Base-by-base conservation (phyloP, 306 rosid genomes). In the Luffa aegyptiaca region DNA sequence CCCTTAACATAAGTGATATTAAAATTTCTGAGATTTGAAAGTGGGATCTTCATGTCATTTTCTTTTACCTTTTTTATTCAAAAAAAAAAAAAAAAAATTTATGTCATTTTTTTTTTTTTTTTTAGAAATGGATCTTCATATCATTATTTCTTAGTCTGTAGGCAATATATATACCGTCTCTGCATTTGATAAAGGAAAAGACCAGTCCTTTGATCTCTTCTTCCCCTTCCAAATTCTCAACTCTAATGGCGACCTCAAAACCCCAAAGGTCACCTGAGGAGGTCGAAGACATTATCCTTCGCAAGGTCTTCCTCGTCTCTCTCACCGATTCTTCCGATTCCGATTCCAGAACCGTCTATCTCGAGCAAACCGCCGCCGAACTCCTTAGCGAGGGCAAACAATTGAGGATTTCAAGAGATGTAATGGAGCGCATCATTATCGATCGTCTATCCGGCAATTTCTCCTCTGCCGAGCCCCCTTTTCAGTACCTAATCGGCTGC, bases 311-410 rank as follows among this genome's bases (percentile, higher is more conserved):
- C 74, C 89, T 89, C 12, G 91, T 93, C 0, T 85, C 97, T 42
- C 90, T 96, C 78, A 84, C 82, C 51, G 86, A 78, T 68, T 26
- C 83, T 2, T 5, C 82, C 46, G 84, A 74, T 10, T 64, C 86
- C 61, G 92, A 90, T 75, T 57, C 93, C 1, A 82, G 94, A 75
- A 61, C 89, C 81, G 87, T 89, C 18, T 93, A 93, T 85, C 46
- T 96, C 78, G 99, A 91, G 80, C 53, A 82, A 81, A 87, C 98
- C 26, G 99, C 98, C 2, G 99, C 99, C 8, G 98, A 93, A 85
- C 84, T 96, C 83, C 90, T 96, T 37, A 96, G 98, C 85, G 99
- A 96, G 46, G 87, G 91, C 4, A 90, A 91, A 48, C 86, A 83
- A 10, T 82, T 96, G 66, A 82, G 83, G 72, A 91, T 96, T 52